Conservation (phyloP, 164 flowering plant species). For the Tinospora cordifolia region DNA sequence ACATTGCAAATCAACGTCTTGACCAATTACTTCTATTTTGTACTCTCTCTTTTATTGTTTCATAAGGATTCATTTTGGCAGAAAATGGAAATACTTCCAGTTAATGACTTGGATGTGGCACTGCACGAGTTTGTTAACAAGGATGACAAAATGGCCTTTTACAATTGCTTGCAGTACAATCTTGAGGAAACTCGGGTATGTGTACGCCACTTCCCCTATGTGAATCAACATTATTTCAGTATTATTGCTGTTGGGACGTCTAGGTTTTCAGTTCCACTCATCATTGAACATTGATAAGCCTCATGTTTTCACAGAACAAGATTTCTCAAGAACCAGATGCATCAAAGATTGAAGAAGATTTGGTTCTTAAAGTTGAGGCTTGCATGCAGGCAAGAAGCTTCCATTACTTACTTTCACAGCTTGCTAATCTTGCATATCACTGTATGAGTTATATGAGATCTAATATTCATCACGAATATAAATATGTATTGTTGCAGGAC, state of each 20-base stretch:
- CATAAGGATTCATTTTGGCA: conserved; percentile 27
- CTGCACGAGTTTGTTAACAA: conserved; percentile 90
- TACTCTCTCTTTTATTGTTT: neutral
- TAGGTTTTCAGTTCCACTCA: too few species aligned
- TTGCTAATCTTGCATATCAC: conserved; percentile 9
- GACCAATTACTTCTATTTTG: neutral
- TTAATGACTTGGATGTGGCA: conserved; percentile 88
- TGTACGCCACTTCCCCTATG: conserved; percentile 8
- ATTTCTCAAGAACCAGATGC: conserved; percentile 62
- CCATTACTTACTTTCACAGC: neutral
- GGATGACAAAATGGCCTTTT: conserved; percentile 93
- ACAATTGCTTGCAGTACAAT: conserved; percentile 71
- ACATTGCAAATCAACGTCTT: neutral
- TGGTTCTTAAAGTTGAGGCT: conserved; percentile 84
- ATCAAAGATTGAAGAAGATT: conserved; percentile 59
- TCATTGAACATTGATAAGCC: neutral
- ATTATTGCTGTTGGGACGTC: neutral
- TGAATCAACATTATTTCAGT: neutral
- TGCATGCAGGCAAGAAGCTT: conserved; percentile 68
- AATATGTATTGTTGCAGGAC: conserved; percentile 45
- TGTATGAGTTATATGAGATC: neutral
- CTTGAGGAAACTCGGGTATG: conserved; percentile 93
- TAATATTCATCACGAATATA: neutral
- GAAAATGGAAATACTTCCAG: conserved; percentile 99
- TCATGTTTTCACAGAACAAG: conserved; percentile 44